Evolutionary conservation across 192 early-diverging fungal species (phyloP), one percentile per base, ranked within the genome.

Genomic region (Coemansia sp.): DNA sequence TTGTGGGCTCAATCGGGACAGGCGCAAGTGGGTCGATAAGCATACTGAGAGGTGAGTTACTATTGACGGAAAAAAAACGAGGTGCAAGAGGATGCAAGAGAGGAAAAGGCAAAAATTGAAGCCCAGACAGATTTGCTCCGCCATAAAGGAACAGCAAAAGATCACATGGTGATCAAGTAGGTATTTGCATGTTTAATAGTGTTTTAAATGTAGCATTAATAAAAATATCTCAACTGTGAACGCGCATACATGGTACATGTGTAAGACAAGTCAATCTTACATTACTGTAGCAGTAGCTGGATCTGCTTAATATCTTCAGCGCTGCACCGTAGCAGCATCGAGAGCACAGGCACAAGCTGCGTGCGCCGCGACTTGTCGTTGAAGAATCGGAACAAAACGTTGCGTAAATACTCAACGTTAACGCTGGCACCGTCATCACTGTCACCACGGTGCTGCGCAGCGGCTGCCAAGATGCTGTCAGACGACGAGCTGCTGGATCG

Each of bases 261-360:
- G n/a, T n/a, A n/a, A 45, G 43, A 45, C 19, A 8, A 45, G 8
- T 45, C 43, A 6, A 45, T 18, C 14, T 9, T 19, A 18, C 4
- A 12, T 37, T 63, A 70, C 23, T 67, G 61, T 14, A 71, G 57
- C 49, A 67, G n/a, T 0, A 67, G 49, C 57, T 80, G 78, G 30
- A 81, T 66, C 4, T 80, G 66, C 62, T 71, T 80, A 33, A 83
- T 61, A 30, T 90, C 88, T 3, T 90, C 86, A 2, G 81, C 71
- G 25, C 80, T 78, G 66, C 85, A 84, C 39, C 81, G 73, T 1
- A 90, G 66, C 27, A 90, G 61, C 67, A 81, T 85, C 5, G 77
- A 83, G 18, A 90, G 61, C 1, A 86, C 88, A 2, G 80, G 83
- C 9, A 90, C 63, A 60, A 90, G 73, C 57, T 90, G 88, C 17